Percentiles rank a stretch among this genome's conserved stretches.
phyloP scores from a whole-genome alignment of 148 eudicot species.

The Amaranthus palmeri region DNA sequence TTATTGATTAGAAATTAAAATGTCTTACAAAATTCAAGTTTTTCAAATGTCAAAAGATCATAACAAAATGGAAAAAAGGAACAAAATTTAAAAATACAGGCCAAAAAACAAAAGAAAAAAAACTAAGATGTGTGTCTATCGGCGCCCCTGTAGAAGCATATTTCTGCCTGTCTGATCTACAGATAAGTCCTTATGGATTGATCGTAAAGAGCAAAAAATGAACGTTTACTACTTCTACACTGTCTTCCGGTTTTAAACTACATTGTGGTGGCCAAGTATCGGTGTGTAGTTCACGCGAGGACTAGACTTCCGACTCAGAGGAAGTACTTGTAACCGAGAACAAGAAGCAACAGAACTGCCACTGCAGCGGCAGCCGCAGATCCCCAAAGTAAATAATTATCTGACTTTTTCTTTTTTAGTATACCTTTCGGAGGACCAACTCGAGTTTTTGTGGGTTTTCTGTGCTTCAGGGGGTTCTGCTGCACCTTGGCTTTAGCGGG shows the following conservation, averaged over 20 bases:
- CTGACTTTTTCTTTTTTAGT: conserved; percentile 61
- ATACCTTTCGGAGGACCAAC: conserved; percentile 52
- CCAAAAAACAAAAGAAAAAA: not conserved
- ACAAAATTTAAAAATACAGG: conserved; percentile 17
- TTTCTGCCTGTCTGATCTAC: conserved; percentile 23
- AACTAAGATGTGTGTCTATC: conserved; percentile 18
- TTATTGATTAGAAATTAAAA: not conserved
- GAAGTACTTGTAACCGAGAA: conserved; percentile 37
- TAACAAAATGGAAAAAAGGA: not conserved
- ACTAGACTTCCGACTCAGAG: conserved; percentile 10
- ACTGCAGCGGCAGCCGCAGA: conserved; percentile 42
- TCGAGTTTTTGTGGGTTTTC: conserved; percentile 41
- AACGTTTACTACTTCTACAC: conserved; percentile 15
- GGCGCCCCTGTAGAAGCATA: conserved; percentile 7
- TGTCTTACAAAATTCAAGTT: not conserved
- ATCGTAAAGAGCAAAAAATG: conserved; percentile 16
- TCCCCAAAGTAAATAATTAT: conserved; percentile 62
- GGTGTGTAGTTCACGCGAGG: not conserved
- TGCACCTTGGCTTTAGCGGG: conserved; percentile 48
- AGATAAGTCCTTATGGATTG: conserved; percentile 26
- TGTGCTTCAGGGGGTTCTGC: conserved; percentile 24
- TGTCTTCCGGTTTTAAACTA: not conserved
- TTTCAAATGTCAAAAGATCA: not conserved
- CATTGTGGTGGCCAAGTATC: conserved; percentile 8
- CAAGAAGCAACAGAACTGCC: conserved; percentile 36